Base-by-base conservation (phyloP, 1,284 basidiomycete genomes). In the Ganoderma sp. region DNA sequence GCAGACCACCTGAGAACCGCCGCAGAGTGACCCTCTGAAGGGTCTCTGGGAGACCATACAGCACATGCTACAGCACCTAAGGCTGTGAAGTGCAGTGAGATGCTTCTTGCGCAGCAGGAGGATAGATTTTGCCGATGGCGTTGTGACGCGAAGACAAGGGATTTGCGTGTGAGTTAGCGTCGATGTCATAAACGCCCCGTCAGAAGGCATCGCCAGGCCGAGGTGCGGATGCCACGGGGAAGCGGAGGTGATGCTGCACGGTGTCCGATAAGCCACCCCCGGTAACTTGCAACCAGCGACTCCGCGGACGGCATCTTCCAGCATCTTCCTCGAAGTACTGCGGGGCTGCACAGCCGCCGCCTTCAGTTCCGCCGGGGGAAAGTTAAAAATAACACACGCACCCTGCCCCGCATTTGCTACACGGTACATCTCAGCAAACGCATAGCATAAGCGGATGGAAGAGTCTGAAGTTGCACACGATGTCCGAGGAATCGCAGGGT, bases 181-280 rank as follows among this genome's bases (percentile, higher is more conserved):
- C 7, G 12, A 65, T 65, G 64, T 25, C 48, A 52, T 25, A 12
- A 52, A 52, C 22, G 32, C 48, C 22, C 19, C 48, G 14, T 12
- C 48, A 52, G 48, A 12, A 22, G 48, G 48, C 22, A 25, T 22
- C 22, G 34, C 17, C 9, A 56, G 5, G 54, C 28, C 56, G n/a
- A 48, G 61, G 50, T 19, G 59, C 57, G 25, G 32, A 41, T 42
- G 28, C 19, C 34, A 34, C n/a, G 22, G 22, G 8, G 48, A 50
- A 52, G 41, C 4, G 22, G 57, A 15, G 28, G 19, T 34, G 43
- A 22, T 50, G 32, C 57, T 28, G 50, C 50, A 52, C 14, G n/a
- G 34, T 19, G 32, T 32, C 50, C 43, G 64, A 65, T 65, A 65
- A 65, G 64, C 64, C 43, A 60, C 50, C 57, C 32, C 64, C 22